A percentile compares a stretch with the other conserved stretches of the same genome.
Evolutionary conservation across 2,329 filamentous ascomycete genomes (phyloP).

Genomic region (Trichocomaceae sp.): DNA sequence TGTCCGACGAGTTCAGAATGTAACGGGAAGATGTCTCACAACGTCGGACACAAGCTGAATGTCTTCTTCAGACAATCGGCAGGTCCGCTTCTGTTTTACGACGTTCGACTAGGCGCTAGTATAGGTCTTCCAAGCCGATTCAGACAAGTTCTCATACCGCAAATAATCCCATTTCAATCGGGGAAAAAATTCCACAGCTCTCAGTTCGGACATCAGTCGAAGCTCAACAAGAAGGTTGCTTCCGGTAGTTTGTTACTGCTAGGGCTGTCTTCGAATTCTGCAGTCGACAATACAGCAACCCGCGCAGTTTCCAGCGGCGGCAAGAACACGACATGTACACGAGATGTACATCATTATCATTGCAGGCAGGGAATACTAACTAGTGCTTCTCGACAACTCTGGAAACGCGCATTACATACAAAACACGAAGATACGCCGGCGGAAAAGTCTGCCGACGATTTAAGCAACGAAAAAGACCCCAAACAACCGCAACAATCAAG

Average conservation of each 20-base stretch:
- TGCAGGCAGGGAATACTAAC: conserved; percentile 17
- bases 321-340: conserved; percentile 21
- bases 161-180: conserved; percentile 13
- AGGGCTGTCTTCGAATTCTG: conserved; percentile 33
- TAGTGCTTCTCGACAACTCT: conserved; percentile 18
- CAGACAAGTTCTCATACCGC: conserved; percentile 8
- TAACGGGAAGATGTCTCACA: conserved; percentile 41
- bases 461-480: conserved; percentile 13
- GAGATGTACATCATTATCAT: conserved; percentile 14
- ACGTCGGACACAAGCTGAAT: conserved; percentile 43
- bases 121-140: conserved; percentile 16
- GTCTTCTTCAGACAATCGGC: conserved; percentile 37
- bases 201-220: conserved; percentile 21
- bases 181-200: conserved; percentile 4
- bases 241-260: conserved; percentile 51
- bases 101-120: conserved; percentile 22
- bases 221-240: conserved; percentile 48
- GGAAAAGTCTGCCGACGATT: conserved; percentile 15
- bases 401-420: conserved; percentile 29
- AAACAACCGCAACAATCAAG: neutral
- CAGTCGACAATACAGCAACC: conserved; percentile 27
- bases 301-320: conserved; percentile 25
- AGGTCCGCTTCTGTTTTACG: conserved; percentile 27
- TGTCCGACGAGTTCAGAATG: conserved; percentile 38
- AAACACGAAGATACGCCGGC: conserved; percentile 18